A percentile compares a stretch with the other conserved stretches of the same genome.
These are phyloP conservation scores for Skeletonema marinoi DNA, from an alignment of 108 stramenopile genomes.

Conservation along the genomic window DNA sequence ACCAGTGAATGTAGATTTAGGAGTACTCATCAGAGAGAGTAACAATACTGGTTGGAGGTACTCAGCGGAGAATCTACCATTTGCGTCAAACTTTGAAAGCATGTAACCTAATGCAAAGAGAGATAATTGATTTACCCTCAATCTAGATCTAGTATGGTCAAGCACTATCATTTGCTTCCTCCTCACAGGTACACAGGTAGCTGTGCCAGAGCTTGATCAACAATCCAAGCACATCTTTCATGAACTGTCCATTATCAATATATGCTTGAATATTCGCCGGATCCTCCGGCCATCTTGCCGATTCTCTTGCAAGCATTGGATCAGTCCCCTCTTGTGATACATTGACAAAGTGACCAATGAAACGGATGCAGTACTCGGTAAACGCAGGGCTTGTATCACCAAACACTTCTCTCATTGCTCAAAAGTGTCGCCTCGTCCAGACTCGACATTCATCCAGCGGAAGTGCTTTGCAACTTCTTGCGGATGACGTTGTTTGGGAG, in stretches of 20 bases:
- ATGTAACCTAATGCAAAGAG: too few relatives aligned
- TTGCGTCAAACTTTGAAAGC: not conserved
- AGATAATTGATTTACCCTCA: too few relatives aligned
- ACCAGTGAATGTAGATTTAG: conserved; percentile 21
- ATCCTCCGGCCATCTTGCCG: conserved; percentile 64
- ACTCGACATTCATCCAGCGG: too few relatives aligned
- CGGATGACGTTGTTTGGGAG: too few relatives aligned
- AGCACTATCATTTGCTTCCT: conserved; percentile 42
- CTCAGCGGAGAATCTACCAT: not conserved
- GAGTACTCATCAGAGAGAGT: conserved; percentile 44
- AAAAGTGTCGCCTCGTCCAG: too few relatives aligned
- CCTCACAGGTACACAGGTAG: too few relatives aligned
- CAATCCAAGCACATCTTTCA: conserved; percentile 60
- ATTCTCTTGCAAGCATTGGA: conserved; percentile 61
- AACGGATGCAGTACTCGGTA: conserved; percentile 67
- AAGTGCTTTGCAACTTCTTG: too few relatives aligned
- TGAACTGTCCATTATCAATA: conserved; percentile 47
- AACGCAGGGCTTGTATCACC: conserved; percentile 37
- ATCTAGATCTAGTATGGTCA: conserved; percentile 47
- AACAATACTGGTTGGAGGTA: conserved; percentile 9
- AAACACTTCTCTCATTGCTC: too few relatives aligned
- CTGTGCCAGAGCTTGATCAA: conserved; percentile 26
- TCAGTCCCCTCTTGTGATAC: conserved; percentile 63
- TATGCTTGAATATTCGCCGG: conserved; percentile 52
- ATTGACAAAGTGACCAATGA: conserved; percentile 77